phyloP scores from a whole-genome alignment of 2,329 filamentous ascomycete species.

The Coleophoma crateriformis region DNA sequence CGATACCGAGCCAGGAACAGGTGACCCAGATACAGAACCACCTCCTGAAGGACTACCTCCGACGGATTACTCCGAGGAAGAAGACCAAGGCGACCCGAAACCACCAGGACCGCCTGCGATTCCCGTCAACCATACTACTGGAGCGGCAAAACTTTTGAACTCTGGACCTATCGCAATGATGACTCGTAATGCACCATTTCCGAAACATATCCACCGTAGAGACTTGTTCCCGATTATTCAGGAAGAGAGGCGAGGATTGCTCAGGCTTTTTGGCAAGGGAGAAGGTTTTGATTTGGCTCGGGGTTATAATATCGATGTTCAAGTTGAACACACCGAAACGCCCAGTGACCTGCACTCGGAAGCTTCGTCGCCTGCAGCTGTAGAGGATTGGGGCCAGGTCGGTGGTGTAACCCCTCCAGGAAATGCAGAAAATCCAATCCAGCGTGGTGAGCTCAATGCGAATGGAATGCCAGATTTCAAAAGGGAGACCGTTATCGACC shows the following conservation, averaged over 20 bases:
- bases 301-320: slow-evolving; percentile 25
- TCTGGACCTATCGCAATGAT: slow-evolving; percentile 66
- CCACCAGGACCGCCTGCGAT: slow-evolving; percentile 62
- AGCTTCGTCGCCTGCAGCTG: slow-evolving; percentile 47
- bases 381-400: slow-evolving; percentile 52
- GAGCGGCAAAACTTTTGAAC: slow-evolving; percentile 74
- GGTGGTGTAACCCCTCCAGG: slow-evolving; percentile 32
- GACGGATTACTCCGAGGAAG: slow-evolving; percentile 24
- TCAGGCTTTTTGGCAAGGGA: slow-evolving; percentile 73
- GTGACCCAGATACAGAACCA: no score
- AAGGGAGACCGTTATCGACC: slow-evolving; percentile 41
- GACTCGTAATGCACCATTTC: slow-evolving; percentile 38
- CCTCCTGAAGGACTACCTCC: slow-evolving; percentile 13
- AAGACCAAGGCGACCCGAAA: slow-evolving; percentile 45
- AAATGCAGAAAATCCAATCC: slow-evolving; percentile 8
- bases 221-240: slow-evolving; percentile 71
- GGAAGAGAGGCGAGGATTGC: slow-evolving; percentile 67
- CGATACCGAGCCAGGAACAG: no score
- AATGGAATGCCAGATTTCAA: slow-evolving; percentile 51
- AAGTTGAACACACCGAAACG: slow-evolving; percentile 33
- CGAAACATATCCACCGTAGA: slow-evolving; percentile 43
- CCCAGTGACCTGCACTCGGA: slow-evolving; percentile 41
- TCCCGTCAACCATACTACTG: slow-evolving; percentile 80
- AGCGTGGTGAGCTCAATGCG: slow-evolving; percentile 20
- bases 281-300: slow-evolving; percentile 62